These are phyloP conservation scores for Penicillium ucsense DNA, from an alignment of 495 filamentous ascomycete genomes.

Conservation along the genomic window DNA sequence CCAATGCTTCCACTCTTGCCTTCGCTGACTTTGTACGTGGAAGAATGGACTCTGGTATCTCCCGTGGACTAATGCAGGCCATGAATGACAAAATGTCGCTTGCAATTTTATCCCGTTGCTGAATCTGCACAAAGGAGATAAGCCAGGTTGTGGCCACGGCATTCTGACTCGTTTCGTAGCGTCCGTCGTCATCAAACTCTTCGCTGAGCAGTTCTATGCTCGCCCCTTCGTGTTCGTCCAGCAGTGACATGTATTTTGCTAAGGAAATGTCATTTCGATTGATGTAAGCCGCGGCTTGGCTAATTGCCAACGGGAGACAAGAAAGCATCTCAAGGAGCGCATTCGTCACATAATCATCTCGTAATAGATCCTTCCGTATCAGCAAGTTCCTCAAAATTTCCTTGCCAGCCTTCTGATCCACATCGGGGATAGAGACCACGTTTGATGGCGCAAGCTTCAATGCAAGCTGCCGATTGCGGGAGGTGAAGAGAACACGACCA, in stretches of 20 bases:
- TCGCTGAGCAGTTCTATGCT: constrained; percentile 25
- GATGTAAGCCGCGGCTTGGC: constrained; percentile 41
- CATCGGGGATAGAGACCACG: constrained; percentile 14
- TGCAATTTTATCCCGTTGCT: constrained; percentile 15
- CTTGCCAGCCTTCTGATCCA: constrained; percentile 7
- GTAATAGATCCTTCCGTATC: constrained; percentile 9
- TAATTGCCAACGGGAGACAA: constrained; percentile 37
- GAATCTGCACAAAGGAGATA: constrained; percentile 41
- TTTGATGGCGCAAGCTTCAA: constrained; percentile 6
- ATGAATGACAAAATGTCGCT: constrained; percentile 34
- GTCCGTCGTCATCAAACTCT: constrained; percentile 28
- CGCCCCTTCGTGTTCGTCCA: constrained; percentile 17
- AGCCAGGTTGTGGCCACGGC: constrained; percentile 36
- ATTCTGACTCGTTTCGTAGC: constrained; percentile 26
- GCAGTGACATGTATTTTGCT: constrained; percentile 19
- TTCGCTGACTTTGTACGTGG: constrained; percentile 3
- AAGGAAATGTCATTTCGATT: constrained; percentile 22
- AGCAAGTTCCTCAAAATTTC: constrained; percentile 9
- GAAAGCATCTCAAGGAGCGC: constrained; percentile 27
- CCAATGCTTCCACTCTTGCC: constrained; percentile 18
- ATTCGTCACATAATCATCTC: neutral
- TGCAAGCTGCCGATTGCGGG: constrained; percentile 11
- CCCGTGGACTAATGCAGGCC: constrained; percentile 30
- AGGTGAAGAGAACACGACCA: constrained; percentile 20
- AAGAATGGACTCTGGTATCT: constrained; percentile 29